Conservation (phyloP, 176 grass and related monocot species). For the Oryza longistaminata region DNA sequence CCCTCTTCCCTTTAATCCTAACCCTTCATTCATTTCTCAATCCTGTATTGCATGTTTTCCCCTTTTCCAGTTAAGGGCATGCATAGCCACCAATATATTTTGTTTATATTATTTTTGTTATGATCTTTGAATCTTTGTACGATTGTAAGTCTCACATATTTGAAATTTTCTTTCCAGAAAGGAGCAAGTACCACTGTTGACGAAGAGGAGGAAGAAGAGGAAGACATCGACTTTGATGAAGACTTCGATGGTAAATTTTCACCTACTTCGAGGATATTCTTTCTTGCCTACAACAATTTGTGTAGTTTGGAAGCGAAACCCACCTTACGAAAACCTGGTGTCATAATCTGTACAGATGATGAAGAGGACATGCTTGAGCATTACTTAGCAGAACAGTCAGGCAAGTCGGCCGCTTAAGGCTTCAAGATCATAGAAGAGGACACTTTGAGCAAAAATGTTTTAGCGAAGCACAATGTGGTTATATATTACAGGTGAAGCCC, state of each 20-base stretch:
- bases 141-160: conserved; percentile 21
- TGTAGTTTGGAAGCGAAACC: conserved; percentile 8
- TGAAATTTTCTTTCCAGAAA: conserved; percentile 61
- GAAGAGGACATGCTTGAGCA: conserved; percentile 99
- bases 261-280: background rate
- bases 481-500: conserved; percentile 3
- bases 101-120: background rate
- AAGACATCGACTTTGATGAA: conserved; percentile 91
- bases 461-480: background rate
- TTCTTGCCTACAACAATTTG: background rate
- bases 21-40: too few species aligned
- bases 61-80: conserved; percentile 10
- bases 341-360: conserved; percentile 61
- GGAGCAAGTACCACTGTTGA: conserved; percentile 69
- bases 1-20: too few species aligned
- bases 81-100: conserved; percentile 21
- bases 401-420: conserved; percentile 58
- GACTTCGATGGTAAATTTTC: conserved; percentile 87
- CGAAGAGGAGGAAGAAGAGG: conserved; percentile 87
- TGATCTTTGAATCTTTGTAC: conserved; percentile 31
- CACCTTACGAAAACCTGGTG: conserved; percentile 1
- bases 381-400: conserved; percentile 83
- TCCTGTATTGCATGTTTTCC: background rate
- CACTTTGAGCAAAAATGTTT: background rate
- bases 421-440: conserved; percentile 23